These are phyloP conservation scores for Psilocybe tampanensis DNA, from an alignment of 768 basidiomycete genomes.

Conservation along the genomic window DNA sequence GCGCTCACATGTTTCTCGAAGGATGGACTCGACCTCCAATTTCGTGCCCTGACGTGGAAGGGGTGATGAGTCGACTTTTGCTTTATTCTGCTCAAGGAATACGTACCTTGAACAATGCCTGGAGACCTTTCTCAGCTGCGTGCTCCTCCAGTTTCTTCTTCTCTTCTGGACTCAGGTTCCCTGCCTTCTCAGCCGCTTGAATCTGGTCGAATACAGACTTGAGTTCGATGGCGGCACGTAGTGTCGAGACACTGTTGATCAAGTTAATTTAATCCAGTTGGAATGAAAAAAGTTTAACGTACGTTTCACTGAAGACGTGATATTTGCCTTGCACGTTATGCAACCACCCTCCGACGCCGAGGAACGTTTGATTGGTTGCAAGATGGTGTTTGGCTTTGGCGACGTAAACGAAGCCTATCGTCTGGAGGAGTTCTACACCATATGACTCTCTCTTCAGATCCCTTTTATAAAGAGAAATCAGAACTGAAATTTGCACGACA, in stretches of 20 bases:
- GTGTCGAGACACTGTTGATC: slow-evolving; percentile 70
- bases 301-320: slow-evolving; percentile 94
- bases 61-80: too few relatives aligned
- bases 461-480: slow-evolving; percentile 36
- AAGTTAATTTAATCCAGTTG: not conserved
- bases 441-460: slow-evolving; percentile 87
- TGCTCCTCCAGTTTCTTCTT: slow-evolving; percentile 85
- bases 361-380: slow-evolving; percentile 69
- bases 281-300: slow-evolving; percentile 31
- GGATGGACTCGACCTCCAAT: slow-evolving; percentile 86
- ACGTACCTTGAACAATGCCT: slow-evolving; percentile 84
- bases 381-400: slow-evolving; percentile 84
- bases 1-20: slow-evolving; percentile 87
- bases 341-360: slow-evolving; percentile 91
- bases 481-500: not conserved
- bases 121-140: slow-evolving; percentile 90
- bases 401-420: slow-evolving; percentile 84
- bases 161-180: slow-evolving; percentile 77
- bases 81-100: too few relatives aligned
- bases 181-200: slow-evolving; percentile 85
- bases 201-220: slow-evolving; percentile 92
- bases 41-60: slow-evolving; percentile 81
- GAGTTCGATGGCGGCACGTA: slow-evolving; percentile 85
- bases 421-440: slow-evolving; percentile 82
- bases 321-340: slow-evolving; percentile 93